A percentile compares a stretch with the other conserved stretches of the same genome.
Conservation (phyloP, 108 stramenopile genomes). For the Cylindrotheca fusiformis region DNA sequence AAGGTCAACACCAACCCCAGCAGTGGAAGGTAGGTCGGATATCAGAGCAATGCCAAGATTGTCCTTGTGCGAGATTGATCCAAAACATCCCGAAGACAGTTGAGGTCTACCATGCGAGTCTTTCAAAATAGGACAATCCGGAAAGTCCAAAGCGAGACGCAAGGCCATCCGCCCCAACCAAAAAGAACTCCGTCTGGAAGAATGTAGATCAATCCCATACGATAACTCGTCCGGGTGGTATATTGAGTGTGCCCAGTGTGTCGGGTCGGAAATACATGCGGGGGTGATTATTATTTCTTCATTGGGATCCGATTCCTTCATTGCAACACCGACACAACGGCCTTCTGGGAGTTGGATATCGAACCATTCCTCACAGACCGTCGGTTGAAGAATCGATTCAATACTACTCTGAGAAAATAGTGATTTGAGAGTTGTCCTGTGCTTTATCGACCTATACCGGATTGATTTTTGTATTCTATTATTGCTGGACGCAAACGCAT, state of each 20-base stretch:
- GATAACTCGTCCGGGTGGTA: slow-evolving; percentile 65
- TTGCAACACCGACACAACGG: slow-evolving; percentile 41
- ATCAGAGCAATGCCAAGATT: slow-evolving; percentile 42
- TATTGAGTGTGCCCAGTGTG: slow-evolving; percentile 39
- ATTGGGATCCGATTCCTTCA: background rate
- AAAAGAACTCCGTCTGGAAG: slow-evolving; percentile 40
- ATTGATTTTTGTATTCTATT: too few relatives aligned
- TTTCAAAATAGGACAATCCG: slow-evolving; percentile 45
- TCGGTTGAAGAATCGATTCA: background rate
- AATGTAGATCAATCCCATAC: slow-evolving; percentile 41
- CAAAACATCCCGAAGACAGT: slow-evolving; percentile 35
- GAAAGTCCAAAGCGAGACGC: slow-evolving; percentile 47
- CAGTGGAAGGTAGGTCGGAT: slow-evolving; percentile 30
- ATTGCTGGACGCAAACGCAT: too few relatives aligned
- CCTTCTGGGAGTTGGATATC: slow-evolving; percentile 46
- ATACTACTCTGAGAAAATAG: too few relatives aligned
- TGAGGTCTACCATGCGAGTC: slow-evolving; percentile 69
- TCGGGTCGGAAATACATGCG: background rate
- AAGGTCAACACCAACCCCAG: slow-evolving; percentile 74
- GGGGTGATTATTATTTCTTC: background rate
- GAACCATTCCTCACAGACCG: slow-evolving; percentile 8
- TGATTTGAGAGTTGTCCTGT: too few relatives aligned
- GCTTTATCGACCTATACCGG: too few relatives aligned
- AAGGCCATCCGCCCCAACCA: slow-evolving; percentile 79
- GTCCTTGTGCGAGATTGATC: slow-evolving; percentile 79